Conservation (phyloP, 768 basidiomycete species). For the Gelatoporia subvermispora region DNA sequence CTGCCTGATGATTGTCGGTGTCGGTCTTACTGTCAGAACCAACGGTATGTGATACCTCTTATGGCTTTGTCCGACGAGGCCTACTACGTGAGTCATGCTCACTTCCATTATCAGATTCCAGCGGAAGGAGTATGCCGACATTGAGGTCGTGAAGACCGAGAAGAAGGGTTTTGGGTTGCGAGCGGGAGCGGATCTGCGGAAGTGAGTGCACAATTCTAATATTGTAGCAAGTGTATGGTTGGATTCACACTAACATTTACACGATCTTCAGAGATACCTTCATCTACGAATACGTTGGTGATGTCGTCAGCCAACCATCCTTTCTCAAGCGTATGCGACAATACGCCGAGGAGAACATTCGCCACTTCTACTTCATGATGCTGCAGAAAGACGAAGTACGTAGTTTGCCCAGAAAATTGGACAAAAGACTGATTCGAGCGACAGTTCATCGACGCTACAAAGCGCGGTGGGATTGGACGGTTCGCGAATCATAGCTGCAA, state of each 20-base stretch:
- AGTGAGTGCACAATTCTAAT: conserved; percentile 38
- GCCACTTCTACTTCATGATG: conserved; percentile 99
- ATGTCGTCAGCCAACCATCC: conserved; percentile 81
- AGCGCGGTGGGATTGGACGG: conserved; percentile 91
- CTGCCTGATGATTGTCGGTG: conserved; percentile 86
- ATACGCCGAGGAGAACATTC: conserved; percentile 89
- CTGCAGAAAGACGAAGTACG: conserved; percentile 93
- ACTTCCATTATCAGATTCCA: conserved; percentile 69
- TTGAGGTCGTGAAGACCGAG: conserved; percentile 90
- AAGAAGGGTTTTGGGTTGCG: conserved; percentile 95
- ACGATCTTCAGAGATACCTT: conserved; percentile 67
- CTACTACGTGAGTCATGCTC: not conserved
- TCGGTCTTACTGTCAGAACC: conserved; percentile 79
- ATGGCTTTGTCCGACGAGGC: not conserved
- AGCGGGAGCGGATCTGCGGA: conserved; percentile 60
- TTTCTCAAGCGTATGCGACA: conserved; percentile 93
- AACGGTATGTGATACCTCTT: conserved; percentile 57
- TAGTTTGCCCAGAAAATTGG: too few relatives aligned
- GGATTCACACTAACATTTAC: too few relatives aligned
- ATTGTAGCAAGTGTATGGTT: not conserved
- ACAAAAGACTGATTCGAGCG: not conserved
- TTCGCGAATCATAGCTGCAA: conserved; percentile 98
- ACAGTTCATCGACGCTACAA: conserved; percentile 98
- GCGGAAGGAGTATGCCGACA: conserved; percentile 73
- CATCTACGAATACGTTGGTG: conserved; percentile 97